phyloP scores from a whole-genome alignment of 2,329 filamentous ascomycete species.

The Ophiostoma populinum region DNA sequence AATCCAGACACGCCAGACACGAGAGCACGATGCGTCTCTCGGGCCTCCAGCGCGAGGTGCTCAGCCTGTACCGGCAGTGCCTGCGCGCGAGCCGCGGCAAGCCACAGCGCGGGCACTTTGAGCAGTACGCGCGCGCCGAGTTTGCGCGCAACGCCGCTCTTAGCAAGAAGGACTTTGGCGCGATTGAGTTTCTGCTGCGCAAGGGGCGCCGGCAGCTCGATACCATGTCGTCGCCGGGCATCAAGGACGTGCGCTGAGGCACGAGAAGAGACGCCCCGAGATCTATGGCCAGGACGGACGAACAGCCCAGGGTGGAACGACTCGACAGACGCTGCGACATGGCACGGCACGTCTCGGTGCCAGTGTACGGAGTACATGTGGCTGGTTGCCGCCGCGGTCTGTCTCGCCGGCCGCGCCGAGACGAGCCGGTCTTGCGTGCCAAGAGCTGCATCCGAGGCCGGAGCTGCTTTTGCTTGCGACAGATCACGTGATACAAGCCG shows the following conservation, averaged over 20 bases:
- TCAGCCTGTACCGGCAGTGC: slow-evolving; percentile 73
- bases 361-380: no score
- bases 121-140: slow-evolving; percentile 49
- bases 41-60: slow-evolving; percentile 77
- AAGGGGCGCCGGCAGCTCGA: slow-evolving; percentile 72
- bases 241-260: slow-evolving; percentile 49
- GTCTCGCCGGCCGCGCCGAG: no score
- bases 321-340: no score
- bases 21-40: slow-evolving; percentile 45
- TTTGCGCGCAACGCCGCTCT: slow-evolving; percentile 54
- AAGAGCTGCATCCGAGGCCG: no score
- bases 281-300: no score
- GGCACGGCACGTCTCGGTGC: no score
- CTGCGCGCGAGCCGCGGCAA: slow-evolving; percentile 69
- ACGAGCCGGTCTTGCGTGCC: no score
- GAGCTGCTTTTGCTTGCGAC: no score
- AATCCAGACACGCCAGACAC: neutral
- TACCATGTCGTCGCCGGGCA: slow-evolving; percentile 60
- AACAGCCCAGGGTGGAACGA: no score
- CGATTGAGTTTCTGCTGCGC: slow-evolving; percentile 70
- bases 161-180: slow-evolving; percentile 70
- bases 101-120: slow-evolving; percentile 38
- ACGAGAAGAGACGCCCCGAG: no score
- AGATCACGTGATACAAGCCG: no score
- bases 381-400: no score